Evolutionary conservation across 495 filamentous ascomycete genomes (phyloP), one percentile per base, ranked within the genome.

Genomic region (Glonium stellatum): DNA sequence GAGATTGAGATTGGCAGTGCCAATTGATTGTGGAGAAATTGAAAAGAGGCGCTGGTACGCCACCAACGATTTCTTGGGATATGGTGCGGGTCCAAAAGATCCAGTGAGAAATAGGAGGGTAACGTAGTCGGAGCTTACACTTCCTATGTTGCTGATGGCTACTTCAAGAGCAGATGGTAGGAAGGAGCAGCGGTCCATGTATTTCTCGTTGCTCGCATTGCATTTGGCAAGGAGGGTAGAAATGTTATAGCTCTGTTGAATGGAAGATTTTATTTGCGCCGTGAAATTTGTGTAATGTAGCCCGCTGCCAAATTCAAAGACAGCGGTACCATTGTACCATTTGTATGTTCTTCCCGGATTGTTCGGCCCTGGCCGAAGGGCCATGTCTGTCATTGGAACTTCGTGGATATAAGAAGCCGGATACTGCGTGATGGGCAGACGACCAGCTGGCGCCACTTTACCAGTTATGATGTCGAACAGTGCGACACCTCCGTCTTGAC

Each of bases 31-130:
- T 0, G 78, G 68, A 27, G 71, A 52, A 50, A 89, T 61, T 0
- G 59, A 69, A 5, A 71, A 70, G 8, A 86, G 59, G 15, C 86
- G 76, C 13, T 76, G 74, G 58, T 85, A 89, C 0, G 80, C 77
- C 4, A 82, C 82, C 0, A 88, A 75, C 67, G 78, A 78, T 69
- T 88, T 88, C 59, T 80, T 80, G 6, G 86, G 84, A 55, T 81
- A 74, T 4, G 85, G 86, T 53, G 66, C 61, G 0, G 84, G 85
- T 0, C 86, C 86, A 44, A 74, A 73, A 4, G 75, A 75, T 1
- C 78, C 81, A 21, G 79, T 73, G 15, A 79, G 61, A 67, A 85
- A 89, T 0, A 70, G 72, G 49, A 89, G 74, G 6, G 76, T 79
- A 0, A 83, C 80, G 59, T 82, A 89, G 66, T 85, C 83, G 0